These are phyloP conservation scores for Stagonosporopsis vannaccii DNA, from an alignment of 2,329 filamentous ascomycete genomes.

Conservation along the genomic window DNA sequence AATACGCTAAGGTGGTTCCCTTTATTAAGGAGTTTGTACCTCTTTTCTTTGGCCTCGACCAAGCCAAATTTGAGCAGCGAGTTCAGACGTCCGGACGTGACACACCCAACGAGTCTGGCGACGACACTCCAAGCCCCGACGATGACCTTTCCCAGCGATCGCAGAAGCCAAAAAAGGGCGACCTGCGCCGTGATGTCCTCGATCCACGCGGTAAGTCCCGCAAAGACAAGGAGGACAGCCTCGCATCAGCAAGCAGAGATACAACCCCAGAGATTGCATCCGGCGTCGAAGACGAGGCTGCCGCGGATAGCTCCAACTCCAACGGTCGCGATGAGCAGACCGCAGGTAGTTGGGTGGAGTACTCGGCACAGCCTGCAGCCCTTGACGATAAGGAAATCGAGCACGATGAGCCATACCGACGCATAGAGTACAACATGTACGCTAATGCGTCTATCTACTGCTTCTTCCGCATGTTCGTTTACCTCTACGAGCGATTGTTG, in stretches of 20 bases:
- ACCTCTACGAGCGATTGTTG: conserved; percentile 83
- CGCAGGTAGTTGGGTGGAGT: conserved; percentile 68
- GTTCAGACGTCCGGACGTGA: conserved; percentile 57
- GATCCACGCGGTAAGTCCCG: conserved; percentile 78
- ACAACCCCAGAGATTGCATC: conserved; percentile 86
- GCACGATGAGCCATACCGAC: conserved; percentile 79
- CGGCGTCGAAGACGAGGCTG: conserved; percentile 77
- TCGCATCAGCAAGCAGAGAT: conserved; percentile 81
- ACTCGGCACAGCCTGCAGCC: conserved; percentile 64
- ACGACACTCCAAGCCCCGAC: conserved; percentile 72
- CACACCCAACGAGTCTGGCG: conserved; percentile 54
- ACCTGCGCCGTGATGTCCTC: conserved; percentile 84
- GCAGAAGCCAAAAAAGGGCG: conserved; percentile 70
- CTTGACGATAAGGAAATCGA: conserved; percentile 71
- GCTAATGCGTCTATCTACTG: conserved; percentile 90
- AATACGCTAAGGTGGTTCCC: conserved; percentile 54
- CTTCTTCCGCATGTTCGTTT: conserved; percentile 92
- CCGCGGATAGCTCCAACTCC: conserved; percentile 64
- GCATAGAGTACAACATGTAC: conserved; percentile 87
- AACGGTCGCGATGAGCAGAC: conserved; percentile 67
- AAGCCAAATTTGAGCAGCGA: conserved; percentile 69
- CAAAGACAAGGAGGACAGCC: conserved; percentile 79
- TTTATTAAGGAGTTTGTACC: conserved; percentile 60
- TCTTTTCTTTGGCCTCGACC: conserved; percentile 59
- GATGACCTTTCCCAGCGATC: conserved; percentile 72